Evolutionary conservation across 345 rosid species (phyloP).

Genomic region (Syzygium aqueum): DNA sequence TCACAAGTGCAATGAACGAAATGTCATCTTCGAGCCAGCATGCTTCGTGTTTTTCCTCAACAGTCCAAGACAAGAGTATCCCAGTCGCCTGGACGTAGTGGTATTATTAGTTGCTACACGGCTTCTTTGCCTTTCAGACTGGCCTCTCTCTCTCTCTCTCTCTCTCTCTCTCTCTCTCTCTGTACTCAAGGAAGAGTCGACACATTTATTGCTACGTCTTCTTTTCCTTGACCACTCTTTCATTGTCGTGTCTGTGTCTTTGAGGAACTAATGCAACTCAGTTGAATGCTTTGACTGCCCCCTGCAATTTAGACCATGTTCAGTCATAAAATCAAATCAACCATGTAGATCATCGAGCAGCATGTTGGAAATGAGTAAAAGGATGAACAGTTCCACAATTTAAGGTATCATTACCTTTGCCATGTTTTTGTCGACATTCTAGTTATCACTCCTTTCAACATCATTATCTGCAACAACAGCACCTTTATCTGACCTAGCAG

Average conservation of each 20-base stretch:
- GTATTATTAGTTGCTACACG: background rate
- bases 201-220: too few species aligned
- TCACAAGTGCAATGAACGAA: background rate
- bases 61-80: background rate
- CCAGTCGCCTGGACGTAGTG: background rate
- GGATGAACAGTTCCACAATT: background rate
- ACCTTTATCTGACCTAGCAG: slow-evolving; percentile 4
- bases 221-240: too few species aligned
- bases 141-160: background rate
- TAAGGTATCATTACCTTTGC: slow-evolving; percentile 8
- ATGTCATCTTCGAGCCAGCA: background rate
- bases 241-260: background rate
- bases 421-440: slow-evolving; percentile 7
- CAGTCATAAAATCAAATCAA: background rate
- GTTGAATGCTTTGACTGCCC: background rate
- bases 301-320: background rate
- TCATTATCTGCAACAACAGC: background rate
- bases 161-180: background rate
- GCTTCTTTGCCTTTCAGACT: background rate
- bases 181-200: too few species aligned
- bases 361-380: background rate
- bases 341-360: background rate
- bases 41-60: background rate
- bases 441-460: background rate
- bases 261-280: background rate